These are phyloP conservation scores for Oryza rufipogon DNA, from an alignment of 176 grass and related monocot species.

Conservation along the genomic window DNA sequence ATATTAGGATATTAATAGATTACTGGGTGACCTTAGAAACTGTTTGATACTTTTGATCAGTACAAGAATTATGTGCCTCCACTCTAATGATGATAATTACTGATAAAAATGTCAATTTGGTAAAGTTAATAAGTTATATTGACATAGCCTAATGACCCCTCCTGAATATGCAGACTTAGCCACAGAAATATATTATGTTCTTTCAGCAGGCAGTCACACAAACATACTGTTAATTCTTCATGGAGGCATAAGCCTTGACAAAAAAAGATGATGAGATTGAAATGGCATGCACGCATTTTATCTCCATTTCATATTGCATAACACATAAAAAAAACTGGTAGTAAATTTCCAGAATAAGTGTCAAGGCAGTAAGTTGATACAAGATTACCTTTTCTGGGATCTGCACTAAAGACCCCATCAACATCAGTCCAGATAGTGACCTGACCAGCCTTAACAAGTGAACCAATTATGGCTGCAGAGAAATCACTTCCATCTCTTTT, in stretches of 20 bases:
- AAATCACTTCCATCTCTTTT: constrained; percentile 99
- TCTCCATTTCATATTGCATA: background rate
- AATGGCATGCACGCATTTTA: background rate
- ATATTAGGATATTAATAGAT: background rate
- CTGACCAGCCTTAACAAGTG: constrained; percentile 76
- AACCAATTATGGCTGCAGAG: constrained; percentile 94
- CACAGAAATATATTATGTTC: background rate
- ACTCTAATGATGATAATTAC: background rate
- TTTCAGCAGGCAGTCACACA: background rate
- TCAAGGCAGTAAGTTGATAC: background rate
- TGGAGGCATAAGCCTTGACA: constrained; percentile 7
- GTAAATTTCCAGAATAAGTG: background rate
- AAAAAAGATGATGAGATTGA: background rate
- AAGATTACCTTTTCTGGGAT: constrained; percentile 92
- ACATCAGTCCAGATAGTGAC: constrained; percentile 99
- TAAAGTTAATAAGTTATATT: background rate
- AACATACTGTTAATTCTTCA: background rate
- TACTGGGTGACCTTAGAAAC: background rate
- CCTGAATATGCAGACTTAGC: background rate
- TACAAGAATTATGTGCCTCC: background rate
- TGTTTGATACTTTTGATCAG: background rate
- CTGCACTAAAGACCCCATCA: constrained; percentile 96
- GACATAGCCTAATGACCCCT: background rate
- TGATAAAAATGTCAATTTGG: background rate
- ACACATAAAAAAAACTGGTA: background rate